phyloP scores from a whole-genome alignment of 345 rosid species.

The Brassica rapa region DNA sequence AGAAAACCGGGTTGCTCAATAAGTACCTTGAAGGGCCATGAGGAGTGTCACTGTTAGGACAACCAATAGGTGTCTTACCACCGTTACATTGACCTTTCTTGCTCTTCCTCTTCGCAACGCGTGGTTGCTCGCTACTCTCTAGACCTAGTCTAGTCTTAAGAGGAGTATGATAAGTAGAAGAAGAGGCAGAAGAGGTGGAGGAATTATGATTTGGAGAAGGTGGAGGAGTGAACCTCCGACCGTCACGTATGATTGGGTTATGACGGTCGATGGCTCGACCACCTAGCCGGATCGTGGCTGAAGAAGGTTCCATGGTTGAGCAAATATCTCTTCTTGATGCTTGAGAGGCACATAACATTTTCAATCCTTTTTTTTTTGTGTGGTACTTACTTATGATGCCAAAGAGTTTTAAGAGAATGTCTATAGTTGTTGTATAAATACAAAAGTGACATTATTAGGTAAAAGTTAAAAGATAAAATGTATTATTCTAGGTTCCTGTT shows the following conservation, averaged over 20 bases:
- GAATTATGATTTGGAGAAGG: constrained; percentile 38
- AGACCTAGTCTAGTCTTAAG: constrained; percentile 48
- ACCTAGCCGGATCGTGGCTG: constrained; percentile 37
- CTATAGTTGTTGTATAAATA: neutral
- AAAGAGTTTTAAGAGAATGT: neutral
- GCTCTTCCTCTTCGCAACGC: constrained; percentile 36
- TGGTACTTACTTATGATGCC: neutral
- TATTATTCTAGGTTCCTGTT: neutral
- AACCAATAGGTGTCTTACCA: constrained; percentile 32
- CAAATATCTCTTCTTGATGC: constrained; percentile 71
- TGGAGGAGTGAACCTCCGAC: constrained; percentile 53
- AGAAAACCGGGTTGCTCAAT: constrained; percentile 40
- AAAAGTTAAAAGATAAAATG: neutral
- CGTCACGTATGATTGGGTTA: constrained; percentile 81
- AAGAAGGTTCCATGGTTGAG: constrained; percentile 48
- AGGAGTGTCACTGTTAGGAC: constrained; percentile 37
- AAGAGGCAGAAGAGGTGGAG: constrained; percentile 41
- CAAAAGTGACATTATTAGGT: constrained; percentile 11
- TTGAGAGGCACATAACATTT: constrained; percentile 58
- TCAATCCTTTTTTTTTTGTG: neutral
- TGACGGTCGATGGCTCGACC: constrained; percentile 75
- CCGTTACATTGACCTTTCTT: constrained; percentile 1
- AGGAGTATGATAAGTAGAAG: constrained; percentile 46
- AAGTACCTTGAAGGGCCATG: constrained; percentile 39
- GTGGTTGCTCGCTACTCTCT: constrained; percentile 34